A percentile compares a stretch with the other conserved stretches of the same genome.
Evolutionary conservation across 1,284 basidiomycete species (phyloP).

Genomic region (Mycena citricolor): DNA sequence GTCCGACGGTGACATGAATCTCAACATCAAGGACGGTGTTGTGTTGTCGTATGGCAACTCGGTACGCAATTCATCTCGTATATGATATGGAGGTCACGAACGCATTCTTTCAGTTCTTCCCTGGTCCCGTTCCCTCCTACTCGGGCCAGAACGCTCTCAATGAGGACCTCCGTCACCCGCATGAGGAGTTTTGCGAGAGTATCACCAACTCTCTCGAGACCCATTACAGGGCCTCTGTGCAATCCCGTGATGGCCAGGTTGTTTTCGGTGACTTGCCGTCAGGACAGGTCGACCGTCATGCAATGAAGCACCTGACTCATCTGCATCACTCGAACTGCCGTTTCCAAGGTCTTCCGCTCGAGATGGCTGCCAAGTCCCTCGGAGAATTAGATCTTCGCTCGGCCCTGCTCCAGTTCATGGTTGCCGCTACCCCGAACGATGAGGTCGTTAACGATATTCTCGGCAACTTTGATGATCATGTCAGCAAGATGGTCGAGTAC

Average conservation of each 20-base stretch:
- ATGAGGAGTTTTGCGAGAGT: slow-evolving; percentile 55
- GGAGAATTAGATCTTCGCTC: slow-evolving; percentile 41
- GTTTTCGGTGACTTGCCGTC: slow-evolving; percentile 31
- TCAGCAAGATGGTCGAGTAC: slow-evolving; percentile 50
- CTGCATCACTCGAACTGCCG: slow-evolving; percentile 59
- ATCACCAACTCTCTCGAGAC: slow-evolving; percentile 42
- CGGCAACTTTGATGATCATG: slow-evolving; percentile 48
- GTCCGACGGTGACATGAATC: slow-evolving; percentile 84
- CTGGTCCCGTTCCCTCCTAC: slow-evolving; percentile 46
- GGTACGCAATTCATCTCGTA: slow-evolving; percentile 43
- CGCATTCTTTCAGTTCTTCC: slow-evolving; percentile 55
- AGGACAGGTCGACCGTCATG: slow-evolving; percentile 21
- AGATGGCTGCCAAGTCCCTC: slow-evolving; percentile 25
- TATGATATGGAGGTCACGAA: slow-evolving; percentile 20
- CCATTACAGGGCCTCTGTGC: slow-evolving; percentile 27
- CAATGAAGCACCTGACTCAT: slow-evolving; percentile 40
- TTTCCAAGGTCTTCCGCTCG: slow-evolving; percentile 37
- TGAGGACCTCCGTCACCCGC: slow-evolving; percentile 45
- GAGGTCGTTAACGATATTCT: slow-evolving; percentile 50
- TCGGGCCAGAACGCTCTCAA: slow-evolving; percentile 34
- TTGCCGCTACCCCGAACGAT: slow-evolving; percentile 65
- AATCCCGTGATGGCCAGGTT: slow-evolving; percentile 38
- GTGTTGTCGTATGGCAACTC: slow-evolving; percentile 83
- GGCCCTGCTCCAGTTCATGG: slow-evolving; percentile 76
- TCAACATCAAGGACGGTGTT: slow-evolving; percentile 82